Conservation (phyloP, 352 stramenopile species). For the Peronospora destructor region DNA sequence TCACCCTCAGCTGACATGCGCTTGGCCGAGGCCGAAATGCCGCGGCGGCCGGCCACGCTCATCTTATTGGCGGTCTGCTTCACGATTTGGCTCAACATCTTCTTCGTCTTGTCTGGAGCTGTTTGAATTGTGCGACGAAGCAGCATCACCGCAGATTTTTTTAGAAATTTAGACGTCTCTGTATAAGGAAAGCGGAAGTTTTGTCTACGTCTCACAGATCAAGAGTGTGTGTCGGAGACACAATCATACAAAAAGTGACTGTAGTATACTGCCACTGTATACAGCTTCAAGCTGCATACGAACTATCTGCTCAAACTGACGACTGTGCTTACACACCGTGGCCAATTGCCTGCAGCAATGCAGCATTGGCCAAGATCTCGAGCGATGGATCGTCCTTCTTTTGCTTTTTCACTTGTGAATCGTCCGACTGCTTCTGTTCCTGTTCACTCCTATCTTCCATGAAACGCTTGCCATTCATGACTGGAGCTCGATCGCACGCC, state of each 20-base stretch:
- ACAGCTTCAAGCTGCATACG: too few relatives aligned
- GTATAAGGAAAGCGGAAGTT: neutral
- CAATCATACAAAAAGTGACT: slow-evolving; percentile 17
- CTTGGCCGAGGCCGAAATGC: slow-evolving; percentile 70
- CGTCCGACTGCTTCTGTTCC: slow-evolving; percentile 11
- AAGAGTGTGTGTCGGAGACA: slow-evolving; percentile 22
- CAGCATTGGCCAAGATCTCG: slow-evolving; percentile 66
- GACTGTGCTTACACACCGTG: slow-evolving; percentile 22
- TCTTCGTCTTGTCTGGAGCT: slow-evolving; percentile 18
- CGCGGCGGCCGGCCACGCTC: slow-evolving; percentile 45
- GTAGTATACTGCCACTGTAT: too few relatives aligned
- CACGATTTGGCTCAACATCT: slow-evolving; percentile 57
- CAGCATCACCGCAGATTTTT: slow-evolving; percentile 22
- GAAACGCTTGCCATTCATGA: slow-evolving; percentile 32
- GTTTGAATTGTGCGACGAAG: slow-evolving; percentile 11
- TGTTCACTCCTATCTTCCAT: slow-evolving; percentile 18
- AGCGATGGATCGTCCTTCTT: slow-evolving; percentile 41
- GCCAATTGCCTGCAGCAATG: slow-evolving; percentile 61
- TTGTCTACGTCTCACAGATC: slow-evolving; percentile 1
- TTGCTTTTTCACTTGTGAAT: slow-evolving; percentile 5
- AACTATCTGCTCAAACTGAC: neutral
- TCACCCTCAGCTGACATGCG: slow-evolving; percentile 68
- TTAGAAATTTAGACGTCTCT: slow-evolving; percentile 11
- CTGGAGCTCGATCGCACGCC: slow-evolving; percentile 24
- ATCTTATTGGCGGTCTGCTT: slow-evolving; percentile 67